Evolutionary conservation across 495 filamentous ascomycete genomes (phyloP).

Genomic region (Tuber indicum): DNA sequence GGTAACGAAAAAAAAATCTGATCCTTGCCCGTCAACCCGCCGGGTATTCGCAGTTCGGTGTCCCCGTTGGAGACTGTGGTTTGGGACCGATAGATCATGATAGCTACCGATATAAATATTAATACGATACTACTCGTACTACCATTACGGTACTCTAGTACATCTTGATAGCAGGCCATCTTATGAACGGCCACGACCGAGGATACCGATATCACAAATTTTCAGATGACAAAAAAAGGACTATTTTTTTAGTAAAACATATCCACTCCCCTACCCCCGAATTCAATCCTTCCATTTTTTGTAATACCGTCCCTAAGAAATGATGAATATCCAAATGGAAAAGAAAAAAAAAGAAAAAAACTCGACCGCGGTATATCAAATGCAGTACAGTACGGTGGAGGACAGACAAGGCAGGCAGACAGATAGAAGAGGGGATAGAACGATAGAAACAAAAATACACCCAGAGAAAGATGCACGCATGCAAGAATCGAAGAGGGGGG

Average conservation of each 20-base stretch:
- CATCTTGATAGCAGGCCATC: background rate
- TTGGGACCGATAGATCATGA: background rate
- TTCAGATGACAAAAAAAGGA: background rate
- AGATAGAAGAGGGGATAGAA: slow-evolving; percentile 10
- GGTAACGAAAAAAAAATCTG: no score
- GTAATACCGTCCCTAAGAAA: background rate
- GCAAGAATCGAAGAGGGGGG: slow-evolving; percentile 18
- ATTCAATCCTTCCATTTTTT: background rate
- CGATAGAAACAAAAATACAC: slow-evolving; percentile 19
- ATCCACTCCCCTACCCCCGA: background rate
- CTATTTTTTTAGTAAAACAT: background rate
- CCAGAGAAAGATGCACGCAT: slow-evolving; percentile 21
- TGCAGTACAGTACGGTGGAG: background rate
- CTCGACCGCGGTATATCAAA: background rate
- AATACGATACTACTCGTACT: no score
- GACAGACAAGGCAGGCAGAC: background rate
- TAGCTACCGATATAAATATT: background rate
- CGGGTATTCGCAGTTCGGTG: no score
- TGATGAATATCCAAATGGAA: background rate
- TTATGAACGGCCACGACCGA: background rate
- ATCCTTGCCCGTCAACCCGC: background rate
- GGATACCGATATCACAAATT: background rate
- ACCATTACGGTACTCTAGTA: background rate
- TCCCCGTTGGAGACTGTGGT: background rate
- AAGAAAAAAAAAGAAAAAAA: background rate